These are phyloP conservation scores for Lentinus polychrous DNA, from an alignment of 1,284 basidiomycete species.

Conservation along the genomic window DNA sequence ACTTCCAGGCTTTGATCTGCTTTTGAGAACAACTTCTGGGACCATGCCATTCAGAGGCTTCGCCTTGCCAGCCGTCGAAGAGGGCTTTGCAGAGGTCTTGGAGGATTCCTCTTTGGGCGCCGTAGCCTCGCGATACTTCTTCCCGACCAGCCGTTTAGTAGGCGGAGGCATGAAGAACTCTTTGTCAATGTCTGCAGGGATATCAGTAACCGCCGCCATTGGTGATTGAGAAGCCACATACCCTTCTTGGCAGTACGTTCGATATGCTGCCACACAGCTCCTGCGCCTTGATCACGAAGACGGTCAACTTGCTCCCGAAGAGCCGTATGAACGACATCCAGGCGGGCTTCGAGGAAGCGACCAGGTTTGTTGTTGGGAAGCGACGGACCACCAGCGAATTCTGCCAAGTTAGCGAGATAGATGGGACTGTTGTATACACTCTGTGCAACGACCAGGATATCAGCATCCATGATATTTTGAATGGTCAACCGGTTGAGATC, in stretches of 20 bases:
- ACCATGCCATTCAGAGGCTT: slow-evolving; percentile 34
- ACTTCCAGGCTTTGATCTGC: slow-evolving; percentile 12
- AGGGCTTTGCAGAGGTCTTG: slow-evolving; percentile 11
- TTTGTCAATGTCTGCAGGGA: slow-evolving; percentile 6
- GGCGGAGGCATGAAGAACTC: slow-evolving; percentile 31
- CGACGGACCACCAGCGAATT: slow-evolving; percentile 59
- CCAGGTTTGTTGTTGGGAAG: slow-evolving; percentile 63
- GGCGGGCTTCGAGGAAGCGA: slow-evolving; percentile 81
- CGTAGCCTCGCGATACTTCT: slow-evolving; percentile 55
- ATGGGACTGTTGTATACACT: slow-evolving; percentile 75
- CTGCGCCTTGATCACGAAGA: slow-evolving; percentile 55
- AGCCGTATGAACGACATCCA: slow-evolving; percentile 55
- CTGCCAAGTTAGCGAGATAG: slow-evolving; percentile 73
- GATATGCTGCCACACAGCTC: slow-evolving; percentile 55
- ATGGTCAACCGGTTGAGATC: slow-evolving; percentile 77
- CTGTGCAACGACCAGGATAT: slow-evolving; percentile 84
- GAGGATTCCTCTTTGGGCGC: slow-evolving; percentile 24
- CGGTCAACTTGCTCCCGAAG: slow-evolving; percentile 64
- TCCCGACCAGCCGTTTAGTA: slow-evolving; percentile 70
- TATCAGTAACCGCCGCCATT: not conserved
- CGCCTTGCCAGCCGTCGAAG: slow-evolving; percentile 19
- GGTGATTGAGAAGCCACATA: slow-evolving; percentile 22
- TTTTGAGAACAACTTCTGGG: slow-evolving; percentile 47
- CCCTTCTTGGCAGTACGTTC: slow-evolving; percentile 52
- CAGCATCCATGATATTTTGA: slow-evolving; percentile 71